Evolutionary conservation across 2,329 filamentous ascomycete genomes (phyloP), one percentile per base, ranked within the genome.

Genomic region (Trichoderma simmonsii): DNA sequence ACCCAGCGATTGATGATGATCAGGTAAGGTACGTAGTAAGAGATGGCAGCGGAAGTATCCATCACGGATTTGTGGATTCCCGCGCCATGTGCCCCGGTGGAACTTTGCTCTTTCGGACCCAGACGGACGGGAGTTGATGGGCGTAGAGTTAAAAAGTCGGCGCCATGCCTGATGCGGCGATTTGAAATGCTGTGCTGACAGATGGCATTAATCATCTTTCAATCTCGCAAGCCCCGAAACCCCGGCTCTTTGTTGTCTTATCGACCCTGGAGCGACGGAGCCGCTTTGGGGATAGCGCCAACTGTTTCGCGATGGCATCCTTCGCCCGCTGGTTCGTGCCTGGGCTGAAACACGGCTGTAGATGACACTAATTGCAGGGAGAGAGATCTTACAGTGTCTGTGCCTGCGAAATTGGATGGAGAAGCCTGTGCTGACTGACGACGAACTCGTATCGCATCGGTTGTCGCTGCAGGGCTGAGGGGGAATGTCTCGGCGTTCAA

Each of bases 91-190:
- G 65, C 24, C 36, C 34, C 15, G 36, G 65, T 68, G 54, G 54
- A 48, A 32, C 65, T 43, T 43, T 43, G 39, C 39, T n/a, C 8
- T 15, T 34, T 34, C 36, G 24, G 56, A 51, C 56, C 56, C 56
- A n/a, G 32, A 14, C 18, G 39, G 28, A 48, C 65, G 65, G 54
- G 56, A 48, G 54, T 24, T 28, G 48, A 15, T 43, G 54, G 51
- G 56, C 11, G 39, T 62, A 36, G 8, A 28, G 21, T 54, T 43
- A 62, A 62, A 62, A 62, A 28, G 57, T 62, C 54, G 28, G 30
- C 57, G 66, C 66, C 15, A 70, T 26, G 57, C 66, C 57, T 4
- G 6, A 70, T 54, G 57, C 66, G 57, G 57, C 66, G 57, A 70
- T 70, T 70, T 61, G 39, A 62, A 70, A 61, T 60, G 56, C 24